Evolutionary conservation across 768 basidiomycete genomes (phyloP).

Genomic region (Hysterangium stoloniferum): DNA sequence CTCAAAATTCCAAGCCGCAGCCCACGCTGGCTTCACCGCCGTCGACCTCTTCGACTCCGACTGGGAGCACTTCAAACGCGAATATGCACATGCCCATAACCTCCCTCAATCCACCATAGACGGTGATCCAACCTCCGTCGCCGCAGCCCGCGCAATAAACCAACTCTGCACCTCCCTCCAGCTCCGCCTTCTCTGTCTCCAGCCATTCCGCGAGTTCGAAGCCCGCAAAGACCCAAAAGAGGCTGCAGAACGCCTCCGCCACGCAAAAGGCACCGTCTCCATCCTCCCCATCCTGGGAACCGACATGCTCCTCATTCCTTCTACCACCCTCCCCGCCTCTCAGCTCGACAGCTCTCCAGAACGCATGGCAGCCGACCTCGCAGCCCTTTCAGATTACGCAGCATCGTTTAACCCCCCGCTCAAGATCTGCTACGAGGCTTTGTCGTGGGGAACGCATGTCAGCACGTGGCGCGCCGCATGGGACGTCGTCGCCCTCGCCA

Average conservation of each 20-base stretch:
- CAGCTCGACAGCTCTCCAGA: constrained; percentile 17
- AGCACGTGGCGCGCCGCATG: constrained; percentile 32
- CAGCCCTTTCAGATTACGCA: constrained; percentile 26
- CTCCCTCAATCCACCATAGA: constrained; percentile 18
- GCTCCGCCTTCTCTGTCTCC: constrained; percentile 26
- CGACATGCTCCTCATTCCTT: constrained; percentile 30
- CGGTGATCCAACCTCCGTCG: constrained; percentile 14
- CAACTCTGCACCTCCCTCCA: constrained; percentile 17
- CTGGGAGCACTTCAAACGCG: constrained; percentile 23
- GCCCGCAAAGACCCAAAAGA: constrained; percentile 23
- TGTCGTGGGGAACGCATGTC: constrained; percentile 29
- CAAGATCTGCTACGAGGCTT: constrained; percentile 26
- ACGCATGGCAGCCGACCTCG: constrained; percentile 22
- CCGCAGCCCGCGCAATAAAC: constrained; percentile 22
- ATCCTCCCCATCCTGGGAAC: constrained; percentile 24
- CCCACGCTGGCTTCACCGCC: constrained; percentile 13
- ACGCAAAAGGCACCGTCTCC: constrained; percentile 25
- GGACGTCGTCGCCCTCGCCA: constrained; percentile 26
- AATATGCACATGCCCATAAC: constrained; percentile 21
- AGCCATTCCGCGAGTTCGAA: constrained; percentile 32
- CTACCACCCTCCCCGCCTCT: constrained; percentile 22
- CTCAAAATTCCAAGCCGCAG: constrained; percentile 22
- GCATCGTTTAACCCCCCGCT: constrained; percentile 20
- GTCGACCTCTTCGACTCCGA: constrained; percentile 30
- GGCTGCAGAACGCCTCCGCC: constrained; percentile 19